A percentile compares a stretch with the other conserved stretches of the same genome.
Conservation (phyloP, 2,329 filamentous ascomycete genomes). For the Nothopassalora personata region DNA sequence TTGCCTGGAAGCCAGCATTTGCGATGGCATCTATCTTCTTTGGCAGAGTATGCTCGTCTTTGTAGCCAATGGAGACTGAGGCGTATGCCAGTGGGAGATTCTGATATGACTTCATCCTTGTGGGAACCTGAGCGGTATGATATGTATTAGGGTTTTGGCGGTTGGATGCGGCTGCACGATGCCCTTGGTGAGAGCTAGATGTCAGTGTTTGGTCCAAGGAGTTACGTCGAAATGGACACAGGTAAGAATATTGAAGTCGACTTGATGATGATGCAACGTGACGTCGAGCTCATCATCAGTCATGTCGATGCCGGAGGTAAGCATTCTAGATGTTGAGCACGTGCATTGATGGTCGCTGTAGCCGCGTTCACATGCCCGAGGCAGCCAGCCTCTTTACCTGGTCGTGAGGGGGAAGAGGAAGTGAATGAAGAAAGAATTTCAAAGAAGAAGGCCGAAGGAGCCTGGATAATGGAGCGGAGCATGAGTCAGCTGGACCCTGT, state of each 20-base stretch:
- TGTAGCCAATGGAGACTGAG: conserved; percentile 51
- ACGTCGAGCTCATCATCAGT: background rate
- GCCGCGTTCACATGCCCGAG: background rate
- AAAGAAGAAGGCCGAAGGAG: too few species aligned
- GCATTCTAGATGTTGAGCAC: background rate
- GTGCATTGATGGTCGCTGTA: background rate
- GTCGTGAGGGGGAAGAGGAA: background rate
- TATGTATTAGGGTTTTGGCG: background rate
- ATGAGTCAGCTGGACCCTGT: background rate
- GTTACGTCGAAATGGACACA: background rate
- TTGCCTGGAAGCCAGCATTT: conserved; percentile 60
- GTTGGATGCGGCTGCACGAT: too few species aligned
- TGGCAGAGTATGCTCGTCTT: conserved; percentile 49
- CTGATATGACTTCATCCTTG: conserved; percentile 16
- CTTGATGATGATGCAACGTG: background rate
- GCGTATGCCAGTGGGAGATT: conserved; percentile 51
- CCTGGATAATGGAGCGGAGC: background rate
- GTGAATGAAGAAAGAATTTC: background rate
- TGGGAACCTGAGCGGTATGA: background rate
- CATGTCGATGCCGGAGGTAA: background rate
- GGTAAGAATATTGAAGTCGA: background rate
- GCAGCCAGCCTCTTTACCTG: background rate
- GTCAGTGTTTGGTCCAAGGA: background rate
- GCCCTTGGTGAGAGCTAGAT: too few species aligned
- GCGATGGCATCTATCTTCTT: conserved; percentile 59